Conservation (phyloP, 371 early-diverging fungal genomes). For the Mortierella sp. region DNA sequence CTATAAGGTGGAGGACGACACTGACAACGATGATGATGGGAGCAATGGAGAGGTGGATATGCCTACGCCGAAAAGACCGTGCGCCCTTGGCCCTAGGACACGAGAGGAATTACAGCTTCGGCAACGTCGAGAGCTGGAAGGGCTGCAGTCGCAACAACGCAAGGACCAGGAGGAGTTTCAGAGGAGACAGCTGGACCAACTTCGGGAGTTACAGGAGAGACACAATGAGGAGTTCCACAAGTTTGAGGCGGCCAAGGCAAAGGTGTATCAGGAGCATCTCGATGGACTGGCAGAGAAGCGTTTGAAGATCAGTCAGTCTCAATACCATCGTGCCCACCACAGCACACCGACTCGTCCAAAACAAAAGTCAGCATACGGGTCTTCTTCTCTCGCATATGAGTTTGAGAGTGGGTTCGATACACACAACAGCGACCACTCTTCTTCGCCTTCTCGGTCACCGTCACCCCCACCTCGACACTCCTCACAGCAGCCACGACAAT, state of each 20-base stretch:
- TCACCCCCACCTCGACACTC: constrained; percentile 20
- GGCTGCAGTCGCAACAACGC: constrained; percentile 43
- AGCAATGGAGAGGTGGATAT: neutral
- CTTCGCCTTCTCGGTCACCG: constrained; percentile 26
- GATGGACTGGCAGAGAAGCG: constrained; percentile 38
- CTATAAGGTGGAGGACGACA: constrained; percentile 17
- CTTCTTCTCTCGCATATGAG: constrained; percentile 26
- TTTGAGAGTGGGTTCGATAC: constrained; percentile 32
- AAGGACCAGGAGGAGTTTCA: constrained; percentile 51
- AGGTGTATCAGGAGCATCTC: constrained; percentile 27
- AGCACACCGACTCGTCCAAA: constrained; percentile 7
- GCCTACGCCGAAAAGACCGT: constrained; percentile 3
- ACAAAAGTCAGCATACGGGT: neutral
- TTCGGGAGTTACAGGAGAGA: constrained; percentile 38
- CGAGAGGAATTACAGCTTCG: constrained; percentile 38
- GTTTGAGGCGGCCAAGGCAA: constrained; percentile 33
- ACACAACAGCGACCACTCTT: constrained; percentile 10
- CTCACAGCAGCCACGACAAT: neutral
- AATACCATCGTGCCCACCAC: constrained; percentile 10
- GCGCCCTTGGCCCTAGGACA: neutral
- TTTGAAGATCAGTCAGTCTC: constrained; percentile 19
- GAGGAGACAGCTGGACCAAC: constrained; percentile 44
- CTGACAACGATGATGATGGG: neutral
- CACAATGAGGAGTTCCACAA: constrained; percentile 42
- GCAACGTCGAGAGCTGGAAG: constrained; percentile 43